Evolutionary conservation across 2,329 filamentous ascomycete genomes (phyloP), one percentile per base, ranked within the genome.

Genomic region (Phaeosphaeriaceae sp.): DNA sequence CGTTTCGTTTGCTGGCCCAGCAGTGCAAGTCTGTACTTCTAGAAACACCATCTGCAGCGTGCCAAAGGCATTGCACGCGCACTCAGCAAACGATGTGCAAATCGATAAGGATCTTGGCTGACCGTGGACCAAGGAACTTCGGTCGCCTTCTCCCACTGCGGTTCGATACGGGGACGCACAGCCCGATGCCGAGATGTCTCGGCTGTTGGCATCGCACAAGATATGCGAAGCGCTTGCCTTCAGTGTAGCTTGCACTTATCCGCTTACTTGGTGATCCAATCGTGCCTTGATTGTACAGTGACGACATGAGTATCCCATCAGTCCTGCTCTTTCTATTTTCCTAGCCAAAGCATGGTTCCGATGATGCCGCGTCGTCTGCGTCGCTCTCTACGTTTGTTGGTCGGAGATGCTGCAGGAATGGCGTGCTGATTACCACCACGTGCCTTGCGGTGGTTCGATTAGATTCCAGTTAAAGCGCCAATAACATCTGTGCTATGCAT

Each of bases 81-180:
- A 50, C 42, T 54, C 49, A 57, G 48, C 56, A 54, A 41, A 60
- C 54, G 48, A 54, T 42, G 54, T 60, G 22, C 53, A 49, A 54
- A 55, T 60, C 45, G 68, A 67, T 67, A 72, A 70, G 69, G 58
- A 48, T 56, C 74, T 75, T 75, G 74, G 74, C 74, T 73, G 58
- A 69, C 69, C 60, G 62, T 19, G 31, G 3, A 55, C 71, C 72
- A 73, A 75, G 22, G 22, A 69, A 62, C 61, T 51, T 62, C 53
- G 58, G 62, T 67, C 66, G 64, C 68, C 63, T 59, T 49, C 66
- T 53, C 61, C 61, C 62, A 67, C 59, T 65, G 40, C 54, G 46
- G 58, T 31, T 60, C 58, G 49, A 58, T 58, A 48, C 42, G 51
- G 57, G 49, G 50, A 41, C 47, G 52, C 69, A 67, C 65, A 66